A percentile compares a stretch with the other conserved stretches of the same genome.
Evolutionary conservation across 345 rosid genomes (phyloP).

Genomic region (Microthlaspi erraticum): DNA sequence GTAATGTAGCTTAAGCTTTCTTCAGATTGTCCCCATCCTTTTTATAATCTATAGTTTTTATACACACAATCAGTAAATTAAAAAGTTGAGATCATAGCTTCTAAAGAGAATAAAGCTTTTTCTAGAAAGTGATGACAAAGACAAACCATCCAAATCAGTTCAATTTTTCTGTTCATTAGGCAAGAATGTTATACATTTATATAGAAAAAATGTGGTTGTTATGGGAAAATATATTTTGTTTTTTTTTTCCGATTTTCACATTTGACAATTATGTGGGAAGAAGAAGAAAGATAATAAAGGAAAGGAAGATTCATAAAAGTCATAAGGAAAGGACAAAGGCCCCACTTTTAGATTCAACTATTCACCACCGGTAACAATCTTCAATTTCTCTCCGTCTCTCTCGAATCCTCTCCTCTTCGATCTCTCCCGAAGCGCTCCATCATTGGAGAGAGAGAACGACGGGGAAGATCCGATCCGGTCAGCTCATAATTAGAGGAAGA

Average conservation of each 20-base stretch:
- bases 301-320: conserved; percentile 11
- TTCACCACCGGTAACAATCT: conserved; percentile 23
- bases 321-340: conserved; percentile 20
- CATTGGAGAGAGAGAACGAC: conserved; percentile 24
- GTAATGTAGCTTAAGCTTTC: conserved; percentile 48
- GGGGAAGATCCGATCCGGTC: conserved; percentile 19
- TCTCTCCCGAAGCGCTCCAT: conserved; percentile 32
- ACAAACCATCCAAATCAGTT: not conserved
- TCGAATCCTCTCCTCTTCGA: conserved; percentile 18
- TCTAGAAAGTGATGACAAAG: not conserved
- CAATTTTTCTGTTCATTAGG: not conserved
- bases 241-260: not conserved
- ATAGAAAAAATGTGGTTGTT: not conserved
- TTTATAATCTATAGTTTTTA: not conserved
- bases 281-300: not conserved
- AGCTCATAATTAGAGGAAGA: conserved; percentile 21
- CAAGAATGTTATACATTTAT: not conserved
- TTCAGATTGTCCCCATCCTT: not conserved
- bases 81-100: not conserved
- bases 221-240: not conserved
- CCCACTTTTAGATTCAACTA: conserved; percentile 45
- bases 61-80: not conserved
- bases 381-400: conserved; percentile 1
- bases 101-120: not conserved
- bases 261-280: not conserved